Evolutionary conservation across 2,329 filamentous ascomycete species (phyloP).

Genomic region (Diaporthe ilicicola): DNA sequence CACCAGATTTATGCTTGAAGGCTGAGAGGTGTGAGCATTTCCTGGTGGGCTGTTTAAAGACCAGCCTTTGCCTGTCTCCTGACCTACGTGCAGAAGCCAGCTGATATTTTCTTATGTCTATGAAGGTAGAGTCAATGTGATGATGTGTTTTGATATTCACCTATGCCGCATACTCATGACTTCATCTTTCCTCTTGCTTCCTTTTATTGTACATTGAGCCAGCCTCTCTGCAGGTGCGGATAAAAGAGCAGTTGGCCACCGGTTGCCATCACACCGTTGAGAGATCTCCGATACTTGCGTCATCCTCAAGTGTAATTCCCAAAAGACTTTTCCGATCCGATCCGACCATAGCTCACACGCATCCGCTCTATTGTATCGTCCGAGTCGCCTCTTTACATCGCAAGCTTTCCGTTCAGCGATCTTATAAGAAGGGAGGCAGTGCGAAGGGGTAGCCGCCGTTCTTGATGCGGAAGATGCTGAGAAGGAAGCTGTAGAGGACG

Average conservation of each 20-base stretch:
- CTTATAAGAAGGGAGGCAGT: conserved; percentile 82
- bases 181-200: neutral
- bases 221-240: neutral
- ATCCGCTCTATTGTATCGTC: neutral
- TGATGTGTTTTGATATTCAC: neutral
- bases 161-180: neutral
- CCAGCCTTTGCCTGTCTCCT: neutral
- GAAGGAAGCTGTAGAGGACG: conserved; percentile 89
- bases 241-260: neutral
- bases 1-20: neutral
- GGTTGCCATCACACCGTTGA: neutral
- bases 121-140: neutral
- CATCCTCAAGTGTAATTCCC: too few species aligned
- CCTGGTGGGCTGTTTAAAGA: neutral
- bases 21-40: neutral
- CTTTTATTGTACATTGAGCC: conserved; percentile 1
- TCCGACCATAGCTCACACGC: neutral
- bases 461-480: conserved; percentile 94
- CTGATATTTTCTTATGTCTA: neutral
- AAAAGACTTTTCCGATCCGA: neutral
- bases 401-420: neutral
- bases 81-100: neutral
- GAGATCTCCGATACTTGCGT: neutral
- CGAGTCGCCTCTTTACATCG: neutral
- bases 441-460: conserved; percentile 95